Percentiles rank a stretch among this genome's conserved stretches.
Evolutionary conservation across 2,329 filamentous ascomycete species (phyloP).

Genomic region (Colletotrichum shisoi): DNA sequence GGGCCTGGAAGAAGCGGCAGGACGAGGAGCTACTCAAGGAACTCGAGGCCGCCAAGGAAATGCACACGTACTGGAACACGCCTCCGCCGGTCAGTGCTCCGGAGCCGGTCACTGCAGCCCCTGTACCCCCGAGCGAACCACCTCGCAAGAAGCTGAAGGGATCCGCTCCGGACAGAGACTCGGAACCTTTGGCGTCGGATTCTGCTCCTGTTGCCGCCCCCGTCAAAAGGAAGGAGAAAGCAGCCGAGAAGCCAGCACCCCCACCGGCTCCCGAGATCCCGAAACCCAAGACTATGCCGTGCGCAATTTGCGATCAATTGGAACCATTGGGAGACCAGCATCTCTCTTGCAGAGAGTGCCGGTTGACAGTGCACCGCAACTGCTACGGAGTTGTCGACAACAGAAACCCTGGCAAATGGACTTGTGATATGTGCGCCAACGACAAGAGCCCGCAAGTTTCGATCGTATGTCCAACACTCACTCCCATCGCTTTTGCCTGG

Average conservation of each 20-base stretch:
- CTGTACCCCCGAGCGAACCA: slow-evolving; percentile 57
- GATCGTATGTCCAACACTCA: slow-evolving; percentile 63
- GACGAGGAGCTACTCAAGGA: slow-evolving; percentile 90
- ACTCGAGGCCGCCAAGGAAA: slow-evolving; percentile 70
- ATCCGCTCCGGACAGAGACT: slow-evolving; percentile 58
- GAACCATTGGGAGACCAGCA: slow-evolving; percentile 76
- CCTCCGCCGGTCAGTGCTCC: slow-evolving; percentile 45
- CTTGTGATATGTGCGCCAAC: slow-evolving; percentile 94
- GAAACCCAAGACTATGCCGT: slow-evolving; percentile 79
- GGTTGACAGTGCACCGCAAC: slow-evolving; percentile 86
- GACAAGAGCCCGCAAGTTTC: slow-evolving; percentile 91
- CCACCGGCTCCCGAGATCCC: slow-evolving; percentile 77
- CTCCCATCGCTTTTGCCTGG: slow-evolving; percentile 8
- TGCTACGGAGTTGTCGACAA: slow-evolving; percentile 88
- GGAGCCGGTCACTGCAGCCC: slow-evolving; percentile 45
- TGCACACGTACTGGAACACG: slow-evolving; percentile 57
- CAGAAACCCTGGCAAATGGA: slow-evolving; percentile 80
- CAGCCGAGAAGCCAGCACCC: slow-evolving; percentile 66
- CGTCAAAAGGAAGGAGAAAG: slow-evolving; percentile 68
- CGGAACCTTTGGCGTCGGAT: slow-evolving; percentile 58
- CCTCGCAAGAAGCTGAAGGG: slow-evolving; percentile 72
- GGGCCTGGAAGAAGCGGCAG: slow-evolving; percentile 85
- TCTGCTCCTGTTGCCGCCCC: slow-evolving; percentile 44
- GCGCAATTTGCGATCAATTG: slow-evolving; percentile 80
- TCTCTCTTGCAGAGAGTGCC: slow-evolving; percentile 84